A percentile compares a stretch with the other conserved stretches of the same genome.
Conservation (phyloP, 805 yeast species). For the Candida sakaeoensis region DNA sequence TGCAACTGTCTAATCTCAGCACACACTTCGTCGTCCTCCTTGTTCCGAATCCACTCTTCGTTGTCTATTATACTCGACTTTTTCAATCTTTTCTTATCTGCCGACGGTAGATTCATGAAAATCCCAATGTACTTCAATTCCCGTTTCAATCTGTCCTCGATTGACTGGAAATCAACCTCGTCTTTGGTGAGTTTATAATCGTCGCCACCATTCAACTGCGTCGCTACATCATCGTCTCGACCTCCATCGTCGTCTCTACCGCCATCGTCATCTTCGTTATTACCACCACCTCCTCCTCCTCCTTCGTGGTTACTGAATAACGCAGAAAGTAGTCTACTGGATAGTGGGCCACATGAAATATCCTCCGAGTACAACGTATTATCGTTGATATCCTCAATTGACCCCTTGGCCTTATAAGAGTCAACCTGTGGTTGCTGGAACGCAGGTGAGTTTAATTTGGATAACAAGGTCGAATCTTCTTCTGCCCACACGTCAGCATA, state of each 20-base stretch:
- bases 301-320: constrained; percentile 49
- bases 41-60: constrained; percentile 69
- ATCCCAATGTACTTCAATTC: constrained; percentile 91
- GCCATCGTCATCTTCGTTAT: too few relatives aligned
- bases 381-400: constrained; percentile 55
- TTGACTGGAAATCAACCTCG: constrained; percentile 65
- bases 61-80: constrained; percentile 40
- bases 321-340: constrained; percentile 80
- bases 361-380: constrained; percentile 65
- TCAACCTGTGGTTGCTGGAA: constrained; percentile 40
- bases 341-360: constrained; percentile 86
- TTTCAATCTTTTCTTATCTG: constrained; percentile 15
- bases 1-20: constrained; percentile 78
- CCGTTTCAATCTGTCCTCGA: constrained; percentile 84
- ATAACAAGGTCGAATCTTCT: constrained; percentile 56
- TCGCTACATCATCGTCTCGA: constrained; percentile 31
- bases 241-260: too few relatives aligned
- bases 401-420: constrained; percentile 53
- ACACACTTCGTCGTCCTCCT: constrained; percentile 93
- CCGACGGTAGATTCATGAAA: constrained; percentile 53
- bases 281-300: too few relatives aligned
- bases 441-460: constrained; percentile 47
- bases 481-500: constrained; percentile 85
- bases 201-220: constrained; percentile 30
- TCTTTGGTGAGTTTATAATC: constrained; percentile 41